Base-by-base conservation (phyloP, 371 early-diverging fungal genomes). In the Dinochytrium kinnereticum region DNA sequence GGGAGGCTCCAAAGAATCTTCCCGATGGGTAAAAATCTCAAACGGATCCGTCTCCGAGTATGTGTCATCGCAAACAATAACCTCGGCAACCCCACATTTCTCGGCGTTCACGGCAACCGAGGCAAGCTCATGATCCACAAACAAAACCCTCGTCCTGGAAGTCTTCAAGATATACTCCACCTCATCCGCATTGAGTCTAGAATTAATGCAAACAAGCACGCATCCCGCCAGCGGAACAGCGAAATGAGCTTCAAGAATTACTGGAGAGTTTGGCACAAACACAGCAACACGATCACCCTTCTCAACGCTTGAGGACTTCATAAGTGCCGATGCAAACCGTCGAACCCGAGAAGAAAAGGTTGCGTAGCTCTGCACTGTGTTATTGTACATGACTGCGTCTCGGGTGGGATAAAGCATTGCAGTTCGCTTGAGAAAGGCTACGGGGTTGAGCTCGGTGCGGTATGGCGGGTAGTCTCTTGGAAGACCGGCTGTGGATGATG, bases 201-300 rank as follows among this genome's bases (percentile, higher is more conserved):
- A 85, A 71, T 92, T 92, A 71, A 92, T 82, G 21, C 90, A 88
- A 0, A 90, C 90, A 1, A 89, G 75, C 36, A 90, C 81, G 2
- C 83, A 91, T 26, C 88, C 86, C 7, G 86, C 78, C 24, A 86
- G 84, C 0, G 91, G 91, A n/a, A 91, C 81, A 13, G 85, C 90
- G 79, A 84, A 91, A 26, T 87, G 86, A 0, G 89, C 88, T 36
- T 92, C 91, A 5, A 90, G 78, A 75, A 86, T 80, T 3, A 86
- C 81, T 15, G 87, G 86, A n/a, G 85, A 84, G 72, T 90, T 92
- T 26, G 89, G 89, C 15, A 86, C 85, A 13, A 92, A 76, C 30
- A 90, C 70, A 0, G 86, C 92, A 30, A 73, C 68, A 24, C 49
- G 31, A 15, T 75, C 75, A 19, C 75, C 75, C 26, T 50, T 28